Evolutionary conservation across 1,284 basidiomycete species (phyloP), one percentile per base, ranked within the genome.

Genomic region (Lignosus rhinocerotis): DNA sequence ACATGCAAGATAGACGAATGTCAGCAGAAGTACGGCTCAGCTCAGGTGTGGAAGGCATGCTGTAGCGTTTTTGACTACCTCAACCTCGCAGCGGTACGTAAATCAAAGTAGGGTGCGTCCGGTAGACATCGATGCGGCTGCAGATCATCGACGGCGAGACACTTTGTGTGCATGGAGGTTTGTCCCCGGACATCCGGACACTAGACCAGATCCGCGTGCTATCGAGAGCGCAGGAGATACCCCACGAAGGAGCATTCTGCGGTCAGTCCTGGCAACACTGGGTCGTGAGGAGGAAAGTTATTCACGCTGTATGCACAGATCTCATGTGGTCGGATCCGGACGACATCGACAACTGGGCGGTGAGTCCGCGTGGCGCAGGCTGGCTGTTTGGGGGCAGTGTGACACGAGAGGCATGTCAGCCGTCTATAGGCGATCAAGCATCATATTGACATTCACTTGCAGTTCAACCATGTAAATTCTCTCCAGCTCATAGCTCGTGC

Each of bases 271-370:
- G 3, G 2, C 31, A 11, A n/a, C 4, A 25, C 25, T 25, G 25
- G 25, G 25, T 31, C 32, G 10, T 21, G 1, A 52, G n/a, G 9
- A n/a, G 21, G 32, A 39, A 19, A 19, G 48, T 25, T 56, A 41
- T 45, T 34, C 49, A 19, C 46, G 34, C 39, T 1, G 34, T 34
- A 3, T 43, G 10, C 6, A 16, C 58, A 94, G 94, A 97, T 73
- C 82, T 98, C 16, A 96, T 97, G 93, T 98, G 95, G 95, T 95
- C 93, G 25, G 95, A 98, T 73, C 95, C 96, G 0, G 96, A 98
- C 70, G 94, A 98, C 38, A 89, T 97, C 42, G 93, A 95, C 43
- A 93, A 92, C 39, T 98, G 95, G 96, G 93, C 93, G 2, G 93
- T 98, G 39, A 94, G 92, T 67, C 95, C 96, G 6, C 82, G 95